Evolutionary conservation across 225 moss, liverwort and hornwort species (phyloP).

Genomic region (Polytrichum commune): DNA sequence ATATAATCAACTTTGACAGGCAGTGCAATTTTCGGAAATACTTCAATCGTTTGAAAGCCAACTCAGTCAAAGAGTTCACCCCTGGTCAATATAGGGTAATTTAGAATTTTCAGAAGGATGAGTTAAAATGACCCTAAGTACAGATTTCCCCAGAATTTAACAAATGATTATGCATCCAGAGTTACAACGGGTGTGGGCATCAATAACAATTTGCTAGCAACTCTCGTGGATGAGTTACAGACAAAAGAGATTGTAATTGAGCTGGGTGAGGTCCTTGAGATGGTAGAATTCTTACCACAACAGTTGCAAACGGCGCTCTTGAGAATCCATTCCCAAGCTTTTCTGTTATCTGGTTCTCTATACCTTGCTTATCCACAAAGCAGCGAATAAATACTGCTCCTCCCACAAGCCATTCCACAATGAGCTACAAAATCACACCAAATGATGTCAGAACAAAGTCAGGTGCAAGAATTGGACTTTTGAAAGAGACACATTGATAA

Average conservation of each 20-base stretch:
- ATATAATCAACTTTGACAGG: too few species aligned
- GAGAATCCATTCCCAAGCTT: conserved; percentile 92
- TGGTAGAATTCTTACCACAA: conserved; percentile 60
- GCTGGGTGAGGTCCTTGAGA: neutral
- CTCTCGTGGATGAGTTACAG: too few species aligned
- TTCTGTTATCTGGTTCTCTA: conserved; percentile 64
- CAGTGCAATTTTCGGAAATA: too few species aligned
- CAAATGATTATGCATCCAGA: too few species aligned
- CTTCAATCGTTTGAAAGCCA: too few species aligned
- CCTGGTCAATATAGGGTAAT: too few species aligned
- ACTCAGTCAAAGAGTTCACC: too few species aligned
- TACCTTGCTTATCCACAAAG: conserved; percentile 66
- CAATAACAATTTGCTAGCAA: neutral
- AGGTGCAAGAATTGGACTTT: neutral
- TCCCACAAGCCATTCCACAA: conserved; percentile 78
- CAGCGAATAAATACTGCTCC: conserved; percentile 77
- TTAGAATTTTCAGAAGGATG: too few species aligned
- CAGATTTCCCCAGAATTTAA: too few species aligned
- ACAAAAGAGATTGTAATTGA: too few species aligned
- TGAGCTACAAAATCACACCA: conserved; percentile 47
- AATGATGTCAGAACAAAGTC: neutral
- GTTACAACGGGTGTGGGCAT: too few species aligned
- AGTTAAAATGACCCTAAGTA: too few species aligned
- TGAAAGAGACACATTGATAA: neutral
- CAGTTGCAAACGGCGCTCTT: conserved; percentile 75